Base-by-base conservation (phyloP, 2,329 filamentous ascomycete species). In the Aspergillus flavus region DNA sequence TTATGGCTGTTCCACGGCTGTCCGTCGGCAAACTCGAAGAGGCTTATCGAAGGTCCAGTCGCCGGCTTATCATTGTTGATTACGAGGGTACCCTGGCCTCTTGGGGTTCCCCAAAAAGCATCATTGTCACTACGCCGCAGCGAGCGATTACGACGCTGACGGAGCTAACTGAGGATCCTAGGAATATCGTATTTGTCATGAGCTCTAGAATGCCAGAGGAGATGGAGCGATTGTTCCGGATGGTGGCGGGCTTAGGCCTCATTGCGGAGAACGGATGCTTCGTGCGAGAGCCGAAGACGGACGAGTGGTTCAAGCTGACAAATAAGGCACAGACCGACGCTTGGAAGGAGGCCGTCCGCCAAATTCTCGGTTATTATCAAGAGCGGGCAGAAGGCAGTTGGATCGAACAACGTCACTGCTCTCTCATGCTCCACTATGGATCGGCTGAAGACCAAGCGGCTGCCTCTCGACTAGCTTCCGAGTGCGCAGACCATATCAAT, bases 221-320 rank as follows among this genome's bases (percentile, higher is more conserved):
- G 72, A 88, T 97, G 39, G 93, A 97, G 69, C 87, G 90, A 5
- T 84, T 96, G 1, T 97, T 98, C 83, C 89, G 89, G 58, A 87
- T 91, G 28, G 90, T 97, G 1, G 91, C 92, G 6, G 90, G 91
- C 64, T 82, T 97, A 3, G 95, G 95, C 3, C 83, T 98, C 5
- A 96, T 98, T 67, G 94, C 94, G 0, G 94, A 98, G 79, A 97
- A 97, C 68, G 94, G 94, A 2, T 96, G 92, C 75, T 98, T 96
- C 79, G 82, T 97, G 62, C 92, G 91, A 69, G 86, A 92, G 66
- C 87, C 86, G 53, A 86, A 88, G 23, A 84, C 82, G 19, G 85
- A 86, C 28, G 84, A 86, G 41, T 98, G 95, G 95, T 87, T 85
- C 2, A 88, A 90, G 66, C 90, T 96, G 79, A 89, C 90, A 2